A percentile compares a stretch with the other conserved stretches of the same genome.
phyloP scores from a whole-genome alignment of 495 filamentous ascomycete species.

The Penicillium turbatum region DNA sequence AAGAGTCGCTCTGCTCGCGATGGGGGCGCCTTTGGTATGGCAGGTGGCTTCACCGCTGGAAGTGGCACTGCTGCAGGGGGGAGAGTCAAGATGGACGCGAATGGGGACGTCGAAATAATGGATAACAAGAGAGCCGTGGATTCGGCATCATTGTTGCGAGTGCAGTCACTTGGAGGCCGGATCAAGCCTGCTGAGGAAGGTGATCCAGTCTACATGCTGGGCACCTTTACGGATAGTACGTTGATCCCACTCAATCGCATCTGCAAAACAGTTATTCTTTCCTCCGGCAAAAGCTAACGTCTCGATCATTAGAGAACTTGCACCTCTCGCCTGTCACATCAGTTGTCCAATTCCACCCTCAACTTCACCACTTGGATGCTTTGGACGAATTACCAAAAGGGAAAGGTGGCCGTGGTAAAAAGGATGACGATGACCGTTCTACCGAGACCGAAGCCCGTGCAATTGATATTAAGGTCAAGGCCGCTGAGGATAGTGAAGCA shows the following conservation, averaged over 20 bases:
- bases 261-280: not conserved
- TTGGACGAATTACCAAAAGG: conserved; percentile 46
- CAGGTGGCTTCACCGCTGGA: conserved; percentile 53
- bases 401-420: conserved; percentile 34
- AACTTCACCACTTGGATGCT: conserved; percentile 73
- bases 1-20: conserved; percentile 51
- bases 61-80: conserved; percentile 14
- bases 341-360: conserved; percentile 68
- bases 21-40: conserved; percentile 56
- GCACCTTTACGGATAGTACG: conserved; percentile 61
- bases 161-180: conserved; percentile 62
- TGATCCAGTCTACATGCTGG: conserved; percentile 67
- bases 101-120: conserved; percentile 37
- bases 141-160: conserved; percentile 27
- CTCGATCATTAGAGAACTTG: conserved; percentile 49
- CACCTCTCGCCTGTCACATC: conserved; percentile 65
- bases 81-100: conserved; percentile 37
- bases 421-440: conserved; percentile 44
- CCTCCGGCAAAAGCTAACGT: conserved; percentile 10
- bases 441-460: conserved; percentile 53
- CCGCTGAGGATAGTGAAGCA: conserved; percentile 52
- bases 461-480: conserved; percentile 66
- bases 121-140: conserved; percentile 38
- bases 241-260: conserved; percentile 5
- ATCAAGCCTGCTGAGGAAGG: conserved; percentile 54